Evolutionary conservation across 805 yeast genomes (phyloP).

Genomic region (Starmerella sp.): DNA sequence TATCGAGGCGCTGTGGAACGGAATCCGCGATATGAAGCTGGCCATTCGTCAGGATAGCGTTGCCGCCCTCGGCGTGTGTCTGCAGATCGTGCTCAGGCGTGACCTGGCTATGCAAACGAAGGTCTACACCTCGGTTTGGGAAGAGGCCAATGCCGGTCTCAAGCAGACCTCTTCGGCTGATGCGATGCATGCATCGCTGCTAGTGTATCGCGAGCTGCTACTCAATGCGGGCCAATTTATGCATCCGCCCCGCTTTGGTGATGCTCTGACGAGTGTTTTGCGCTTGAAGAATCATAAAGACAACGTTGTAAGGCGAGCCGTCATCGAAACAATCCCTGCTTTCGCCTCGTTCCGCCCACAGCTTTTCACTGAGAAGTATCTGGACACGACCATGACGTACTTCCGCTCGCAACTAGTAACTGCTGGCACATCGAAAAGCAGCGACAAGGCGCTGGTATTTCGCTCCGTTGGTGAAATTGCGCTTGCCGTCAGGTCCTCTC

Average conservation of each 20-base stretch:
- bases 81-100: constrained; percentile 66
- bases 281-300: constrained; percentile 67
- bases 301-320: constrained; percentile 65
- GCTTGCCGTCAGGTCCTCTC: constrained; percentile 61
- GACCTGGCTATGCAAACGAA: constrained; percentile 57
- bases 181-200: constrained; percentile 72
- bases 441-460: constrained; percentile 66
- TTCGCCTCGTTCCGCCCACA: constrained; percentile 68
- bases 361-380: constrained; percentile 64
- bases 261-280: constrained; percentile 63
- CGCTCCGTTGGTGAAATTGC: constrained; percentile 79
- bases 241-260: constrained; percentile 52
- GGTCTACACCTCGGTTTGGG: constrained; percentile 64
- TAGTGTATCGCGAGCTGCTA: constrained; percentile 71
- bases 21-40: constrained; percentile 66
- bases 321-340: constrained; percentile 72
- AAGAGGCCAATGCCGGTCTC: constrained; percentile 54
- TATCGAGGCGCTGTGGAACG: constrained; percentile 76
- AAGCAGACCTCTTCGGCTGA: constrained; percentile 40
- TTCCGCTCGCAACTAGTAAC: constrained; percentile 53
- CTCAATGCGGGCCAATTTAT: constrained; percentile 61
- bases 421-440: constrained; percentile 41
- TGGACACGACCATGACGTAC: constrained; percentile 68
- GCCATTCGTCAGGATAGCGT: constrained; percentile 78
- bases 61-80: constrained; percentile 61